Conservation (phyloP, 1,284 basidiomycete genomes). For the Schizopora paradoxa region DNA sequence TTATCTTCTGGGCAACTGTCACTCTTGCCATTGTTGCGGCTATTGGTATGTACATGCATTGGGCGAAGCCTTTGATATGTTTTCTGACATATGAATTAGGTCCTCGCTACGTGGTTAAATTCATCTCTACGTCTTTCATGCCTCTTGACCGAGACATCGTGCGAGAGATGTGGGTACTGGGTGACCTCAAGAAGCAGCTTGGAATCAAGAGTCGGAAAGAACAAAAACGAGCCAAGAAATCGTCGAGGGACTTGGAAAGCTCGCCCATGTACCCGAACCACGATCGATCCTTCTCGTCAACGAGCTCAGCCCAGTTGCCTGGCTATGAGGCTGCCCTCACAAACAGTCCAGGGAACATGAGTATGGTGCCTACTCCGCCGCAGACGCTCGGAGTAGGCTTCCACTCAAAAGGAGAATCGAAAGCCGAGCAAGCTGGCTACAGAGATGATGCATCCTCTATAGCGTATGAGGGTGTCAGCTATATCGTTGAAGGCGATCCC, state of each 20-base stretch:
- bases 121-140: constrained; percentile 55
- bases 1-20: constrained; percentile 81
- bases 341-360: constrained; percentile 28
- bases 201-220: constrained; percentile 61
- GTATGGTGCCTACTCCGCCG: constrained; percentile 20
- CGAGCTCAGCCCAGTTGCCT: constrained; percentile 41
- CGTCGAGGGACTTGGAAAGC: constrained; percentile 35
- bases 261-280: constrained; percentile 69
- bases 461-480: constrained; percentile 1
- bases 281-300: constrained; percentile 44
- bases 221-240: constrained; percentile 35
- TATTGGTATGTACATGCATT: constrained; percentile 51
- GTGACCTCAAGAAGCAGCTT: constrained; percentile 78
- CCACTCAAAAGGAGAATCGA: background rate
- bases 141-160: constrained; percentile 83
- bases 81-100: constrained; percentile 35
- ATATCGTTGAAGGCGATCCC: constrained; percentile 15
- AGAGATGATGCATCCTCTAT: constrained; percentile 5
- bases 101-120: constrained; percentile 72
- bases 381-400: constrained; percentile 20
- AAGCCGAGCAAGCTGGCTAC: constrained; percentile 5
- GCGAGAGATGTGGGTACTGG: constrained; percentile 84
- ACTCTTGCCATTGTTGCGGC: constrained; percentile 64
- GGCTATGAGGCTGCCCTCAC: constrained; percentile 43
- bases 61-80: constrained; percentile 12